Conservation (phyloP, 257 asterid genomes). For the Nicotiana undulata region DNA sequence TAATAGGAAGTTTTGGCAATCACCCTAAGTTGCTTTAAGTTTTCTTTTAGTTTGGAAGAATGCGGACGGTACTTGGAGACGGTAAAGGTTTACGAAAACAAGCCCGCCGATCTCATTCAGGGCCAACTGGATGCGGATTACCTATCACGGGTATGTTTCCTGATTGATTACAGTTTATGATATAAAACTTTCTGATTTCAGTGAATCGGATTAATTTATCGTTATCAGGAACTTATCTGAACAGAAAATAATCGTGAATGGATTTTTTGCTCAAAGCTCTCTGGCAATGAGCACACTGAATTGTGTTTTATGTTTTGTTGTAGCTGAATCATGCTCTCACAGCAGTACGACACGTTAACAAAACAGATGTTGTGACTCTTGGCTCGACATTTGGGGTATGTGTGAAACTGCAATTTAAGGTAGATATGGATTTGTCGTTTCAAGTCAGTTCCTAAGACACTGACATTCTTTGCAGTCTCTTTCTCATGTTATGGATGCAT, state of each 20-base stretch:
- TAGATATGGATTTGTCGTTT: background rate
- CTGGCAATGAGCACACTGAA: conserved; percentile 10
- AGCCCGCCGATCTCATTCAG: conserved; percentile 93
- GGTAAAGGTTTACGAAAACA: conserved; percentile 87
- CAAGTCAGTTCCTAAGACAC: background rate
- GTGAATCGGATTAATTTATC: background rate
- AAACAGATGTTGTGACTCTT: conserved; percentile 96
- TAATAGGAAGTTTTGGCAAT: background rate
- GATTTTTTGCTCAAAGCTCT: background rate
- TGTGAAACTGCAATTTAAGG: conserved; percentile 1
- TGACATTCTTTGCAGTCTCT: conserved; percentile 49
- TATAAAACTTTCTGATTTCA: background rate
- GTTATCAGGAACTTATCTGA: background rate
- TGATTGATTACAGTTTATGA: background rate
- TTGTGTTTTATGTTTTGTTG: conserved; percentile 3
- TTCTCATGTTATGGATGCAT: conserved; percentile 86
- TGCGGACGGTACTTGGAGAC: conserved; percentile 98
- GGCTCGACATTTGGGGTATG: conserved; percentile 97
- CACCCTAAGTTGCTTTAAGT: background rate
- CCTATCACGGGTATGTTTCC: conserved; percentile 59
- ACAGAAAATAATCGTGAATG: background rate
- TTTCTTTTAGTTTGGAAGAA: conserved; percentile 73
- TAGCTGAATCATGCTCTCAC: conserved; percentile 85
- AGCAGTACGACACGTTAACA: conserved; percentile 89
- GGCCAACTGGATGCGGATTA: conserved; percentile 97